Evolutionary conservation across 192 early-diverging fungal genomes (phyloP).

Genomic region (Lobosporangium transversale): DNA sequence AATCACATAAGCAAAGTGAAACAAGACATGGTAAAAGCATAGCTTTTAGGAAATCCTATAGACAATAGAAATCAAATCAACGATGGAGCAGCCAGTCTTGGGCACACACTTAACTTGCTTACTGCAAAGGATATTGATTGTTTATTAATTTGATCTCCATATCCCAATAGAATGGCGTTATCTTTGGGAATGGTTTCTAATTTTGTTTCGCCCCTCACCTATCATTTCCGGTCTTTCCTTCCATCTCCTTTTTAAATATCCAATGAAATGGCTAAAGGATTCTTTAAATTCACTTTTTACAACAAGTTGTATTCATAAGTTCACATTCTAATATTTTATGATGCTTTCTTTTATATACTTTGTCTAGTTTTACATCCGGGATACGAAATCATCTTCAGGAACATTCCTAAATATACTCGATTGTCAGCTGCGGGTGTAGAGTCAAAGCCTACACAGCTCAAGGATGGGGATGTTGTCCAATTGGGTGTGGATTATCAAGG

Average conservation of each 20-base stretch:
- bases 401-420: slow-evolving; percentile 96
- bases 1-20: too few species aligned
- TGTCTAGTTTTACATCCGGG: slow-evolving; percentile 87
- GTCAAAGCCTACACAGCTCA: slow-evolving; percentile 80
- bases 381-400: slow-evolving; percentile 96
- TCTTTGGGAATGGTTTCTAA: neutral
- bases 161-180: neutral
- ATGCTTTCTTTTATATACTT: slow-evolving; percentile 1
- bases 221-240: neutral
- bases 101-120: neutral
- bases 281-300: too few species aligned
- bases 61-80: neutral
- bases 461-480: slow-evolving; percentile 94
- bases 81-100: neutral
- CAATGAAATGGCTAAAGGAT: neutral
- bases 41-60: too few species aligned
- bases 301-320: too few species aligned
- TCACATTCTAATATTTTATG: neutral
- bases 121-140: too few species aligned
- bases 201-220: neutral
- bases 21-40: too few species aligned
- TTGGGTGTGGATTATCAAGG: slow-evolving; percentile 98
- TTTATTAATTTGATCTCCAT: neutral
- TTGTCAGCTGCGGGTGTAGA: slow-evolving; percentile 87
- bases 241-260: neutral